phyloP scores from a whole-genome alignment of 2,329 filamentous ascomycete genomes.

The Plenodomus lindquistii region DNA sequence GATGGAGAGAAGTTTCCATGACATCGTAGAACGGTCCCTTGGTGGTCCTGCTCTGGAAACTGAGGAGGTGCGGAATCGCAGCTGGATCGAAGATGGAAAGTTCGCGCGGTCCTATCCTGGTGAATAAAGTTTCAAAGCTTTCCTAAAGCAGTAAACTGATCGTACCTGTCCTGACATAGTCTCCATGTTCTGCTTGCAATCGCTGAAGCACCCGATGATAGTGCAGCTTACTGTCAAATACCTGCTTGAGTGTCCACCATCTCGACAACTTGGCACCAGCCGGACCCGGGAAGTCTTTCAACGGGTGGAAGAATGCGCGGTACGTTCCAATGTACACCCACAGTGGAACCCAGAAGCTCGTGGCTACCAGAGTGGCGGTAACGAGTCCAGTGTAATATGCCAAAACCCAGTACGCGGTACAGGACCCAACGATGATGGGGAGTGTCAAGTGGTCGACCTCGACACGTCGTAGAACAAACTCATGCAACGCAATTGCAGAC shows the following conservation, averaged over 20 bases:
- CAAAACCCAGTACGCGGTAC: conserved; percentile 12
- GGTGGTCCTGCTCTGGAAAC: conserved; percentile 23
- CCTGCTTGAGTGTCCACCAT: conserved; percentile 27
- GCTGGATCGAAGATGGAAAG: conserved; percentile 28
- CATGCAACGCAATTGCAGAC: conserved; percentile 16
- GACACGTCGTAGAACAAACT: conserved; percentile 17
- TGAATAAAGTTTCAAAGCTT: no score
- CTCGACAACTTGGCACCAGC: conserved; percentile 25
- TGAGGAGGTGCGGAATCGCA: conserved; percentile 24
- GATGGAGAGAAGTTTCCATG: conserved; percentile 26
- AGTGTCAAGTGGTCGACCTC: conserved; percentile 22
- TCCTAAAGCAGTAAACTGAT: background rate
- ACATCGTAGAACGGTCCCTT: conserved; percentile 33
- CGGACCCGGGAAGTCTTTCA: conserved; percentile 26
- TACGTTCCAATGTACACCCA: conserved; percentile 25
- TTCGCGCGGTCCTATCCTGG: conserved; percentile 23
- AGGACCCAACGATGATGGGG: conserved; percentile 11
- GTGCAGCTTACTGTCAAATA: conserved; percentile 15
- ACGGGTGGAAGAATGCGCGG: conserved; percentile 30
- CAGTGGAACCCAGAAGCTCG: conserved; percentile 21
- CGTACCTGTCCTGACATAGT: conserved; percentile 30
- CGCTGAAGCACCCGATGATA: conserved; percentile 22
- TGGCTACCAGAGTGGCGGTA: conserved; percentile 10
- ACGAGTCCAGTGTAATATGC: conserved; percentile 10
- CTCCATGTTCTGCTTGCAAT: conserved; percentile 27